Percentiles rank a stretch among this genome's conserved stretches.
Conservation (phyloP, 192 early-diverging fungal species). For the Irineochytrium annulatum region DNA sequence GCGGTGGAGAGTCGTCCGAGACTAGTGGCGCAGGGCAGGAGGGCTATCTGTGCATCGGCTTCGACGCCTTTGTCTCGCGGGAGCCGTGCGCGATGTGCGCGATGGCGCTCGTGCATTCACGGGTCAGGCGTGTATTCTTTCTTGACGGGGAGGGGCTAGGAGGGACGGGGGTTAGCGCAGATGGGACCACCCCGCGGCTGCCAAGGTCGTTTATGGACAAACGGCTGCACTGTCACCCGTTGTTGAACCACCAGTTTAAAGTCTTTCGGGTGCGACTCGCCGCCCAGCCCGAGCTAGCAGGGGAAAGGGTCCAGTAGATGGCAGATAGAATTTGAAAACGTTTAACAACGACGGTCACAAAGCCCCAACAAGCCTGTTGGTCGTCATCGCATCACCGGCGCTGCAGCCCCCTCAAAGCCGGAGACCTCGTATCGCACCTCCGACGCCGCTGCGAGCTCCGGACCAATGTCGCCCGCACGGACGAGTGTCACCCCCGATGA, state of each 20-base stretch:
- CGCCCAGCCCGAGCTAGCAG: too few relatives aligned
- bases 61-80: constrained; percentile 74
- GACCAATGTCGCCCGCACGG: too few relatives aligned
- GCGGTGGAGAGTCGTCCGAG: background rate
- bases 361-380: too few relatives aligned
- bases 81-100: constrained; percentile 93
- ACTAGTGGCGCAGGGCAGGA: constrained; percentile 7
- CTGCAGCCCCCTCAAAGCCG: too few relatives aligned
- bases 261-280: constrained; percentile 43
- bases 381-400: too few relatives aligned
- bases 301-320: too few relatives aligned
- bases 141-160: constrained; percentile 25
- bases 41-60: constrained; percentile 75
- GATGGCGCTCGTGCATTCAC: constrained; percentile 93
- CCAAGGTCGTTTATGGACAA: constrained; percentile 47
- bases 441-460: too few relatives aligned
- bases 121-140: constrained; percentile 85
- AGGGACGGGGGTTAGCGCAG: constrained; percentile 36
- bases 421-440: too few relatives aligned
- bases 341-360: too few relatives aligned
- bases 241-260: constrained; percentile 72
- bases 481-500: too few relatives aligned
- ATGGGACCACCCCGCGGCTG: too few relatives aligned
- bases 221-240: constrained; percentile 66
- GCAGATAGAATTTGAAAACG: too few relatives aligned